Evolutionary conservation across 1,284 basidiomycete species (phyloP).

Genomic region (Trichosporon sp.): DNA sequence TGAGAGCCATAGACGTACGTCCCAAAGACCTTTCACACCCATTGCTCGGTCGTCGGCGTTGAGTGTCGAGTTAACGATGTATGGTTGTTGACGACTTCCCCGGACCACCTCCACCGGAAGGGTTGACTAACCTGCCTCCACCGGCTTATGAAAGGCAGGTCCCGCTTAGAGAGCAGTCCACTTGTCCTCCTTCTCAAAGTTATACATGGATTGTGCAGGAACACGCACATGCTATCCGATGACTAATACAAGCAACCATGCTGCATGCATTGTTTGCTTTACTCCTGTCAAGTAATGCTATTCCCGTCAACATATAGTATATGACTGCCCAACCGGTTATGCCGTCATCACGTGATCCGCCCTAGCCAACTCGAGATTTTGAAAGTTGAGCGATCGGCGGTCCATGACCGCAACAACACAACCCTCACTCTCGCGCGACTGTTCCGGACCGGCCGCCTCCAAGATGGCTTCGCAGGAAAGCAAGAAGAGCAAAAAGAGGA

Average conservation of each 20-base stretch:
- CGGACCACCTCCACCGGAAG: slow-evolving; percentile 7
- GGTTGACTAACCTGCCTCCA: slow-evolving; percentile 8
- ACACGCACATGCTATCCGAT: too few relatives aligned
- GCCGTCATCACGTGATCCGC: background rate
- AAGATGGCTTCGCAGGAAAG: slow-evolving; percentile 29
- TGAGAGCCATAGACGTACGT: slow-evolving; percentile 42
- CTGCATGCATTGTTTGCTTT: too few relatives aligned
- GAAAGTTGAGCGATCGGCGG: slow-evolving; percentile 7
- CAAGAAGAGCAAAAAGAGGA: slow-evolving; percentile 45
- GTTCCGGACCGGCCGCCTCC: background rate
- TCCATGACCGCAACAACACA: background rate
- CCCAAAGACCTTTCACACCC: slow-evolving; percentile 58
- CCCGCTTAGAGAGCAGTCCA: background rate
- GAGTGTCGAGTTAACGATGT: background rate
- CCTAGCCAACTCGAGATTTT: slow-evolving; percentile 5
- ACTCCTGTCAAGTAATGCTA: too few relatives aligned
- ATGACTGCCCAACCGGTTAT: too few relatives aligned
- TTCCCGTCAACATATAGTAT: too few relatives aligned
- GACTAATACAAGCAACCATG: too few relatives aligned
- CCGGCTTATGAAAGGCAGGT: background rate
- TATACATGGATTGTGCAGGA: too few relatives aligned
- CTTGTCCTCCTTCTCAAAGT: too few relatives aligned
- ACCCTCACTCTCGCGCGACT: background rate
- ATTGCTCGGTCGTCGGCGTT: slow-evolving; percentile 33
- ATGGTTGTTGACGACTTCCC: background rate